A percentile compares a stretch with the other conserved stretches of the same genome.
Conservation (phyloP, 441 rosid genomes). For the Codiaeum variegatum region DNA sequence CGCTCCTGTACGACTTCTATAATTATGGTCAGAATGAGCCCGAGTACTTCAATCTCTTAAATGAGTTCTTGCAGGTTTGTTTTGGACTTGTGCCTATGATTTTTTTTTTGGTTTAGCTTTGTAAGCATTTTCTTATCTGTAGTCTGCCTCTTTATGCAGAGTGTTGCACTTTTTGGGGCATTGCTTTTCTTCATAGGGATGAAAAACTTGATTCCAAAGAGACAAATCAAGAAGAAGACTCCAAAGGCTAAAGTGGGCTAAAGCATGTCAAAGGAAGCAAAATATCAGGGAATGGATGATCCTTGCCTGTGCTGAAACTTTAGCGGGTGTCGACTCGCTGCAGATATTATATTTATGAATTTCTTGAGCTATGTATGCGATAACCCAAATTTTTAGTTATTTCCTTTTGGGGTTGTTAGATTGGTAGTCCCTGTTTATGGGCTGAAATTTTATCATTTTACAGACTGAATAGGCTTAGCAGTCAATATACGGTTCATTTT, state of each 20-base stretch:
- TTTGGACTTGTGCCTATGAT: background rate
- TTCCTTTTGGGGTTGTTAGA: conserved; percentile 7
- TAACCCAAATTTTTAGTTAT: conserved; percentile 11
- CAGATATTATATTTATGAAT: conserved; percentile 21
- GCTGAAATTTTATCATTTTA: conserved; percentile 12
- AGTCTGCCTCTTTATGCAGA: conserved; percentile 24
- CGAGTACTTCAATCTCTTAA: conserved; percentile 27
- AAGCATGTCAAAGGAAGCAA: conserved; percentile 18
- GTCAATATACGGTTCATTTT: conserved; percentile 12
- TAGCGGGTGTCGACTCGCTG: conserved; percentile 20
- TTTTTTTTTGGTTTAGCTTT: background rate
- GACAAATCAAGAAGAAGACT: conserved; percentile 40
- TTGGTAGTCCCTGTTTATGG: conserved; percentile 6
- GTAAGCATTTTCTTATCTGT: background rate
- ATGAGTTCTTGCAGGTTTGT: conserved; percentile 41
- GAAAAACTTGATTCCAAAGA: conserved; percentile 43
- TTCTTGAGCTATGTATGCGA: conserved; percentile 7
- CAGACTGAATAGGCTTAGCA: conserved; percentile 15
- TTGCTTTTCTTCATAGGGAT: conserved; percentile 43
- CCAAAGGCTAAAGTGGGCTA: conserved; percentile 32
- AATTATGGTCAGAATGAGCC: conserved; percentile 31
- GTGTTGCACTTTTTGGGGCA: conserved; percentile 41
- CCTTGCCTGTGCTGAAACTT: conserved; percentile 13
- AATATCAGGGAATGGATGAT: conserved; percentile 9
- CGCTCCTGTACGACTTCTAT: conserved; percentile 49